Evolutionary conservation across 441 rosid genomes (phyloP).

Genomic region (Lepidium campestre): DNA sequence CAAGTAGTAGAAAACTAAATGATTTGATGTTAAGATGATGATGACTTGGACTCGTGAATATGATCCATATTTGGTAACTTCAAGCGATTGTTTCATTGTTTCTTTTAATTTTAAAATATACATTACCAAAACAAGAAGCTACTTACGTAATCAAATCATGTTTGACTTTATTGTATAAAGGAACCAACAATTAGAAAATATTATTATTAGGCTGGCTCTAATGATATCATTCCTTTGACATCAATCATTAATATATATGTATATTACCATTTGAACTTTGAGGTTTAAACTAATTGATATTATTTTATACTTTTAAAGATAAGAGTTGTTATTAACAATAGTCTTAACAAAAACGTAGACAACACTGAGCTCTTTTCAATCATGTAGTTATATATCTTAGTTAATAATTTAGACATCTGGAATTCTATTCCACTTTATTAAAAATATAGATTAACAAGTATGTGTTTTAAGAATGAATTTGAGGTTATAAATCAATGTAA

Average conservation of each 20-base stretch:
- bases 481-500: too few species aligned
- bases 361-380: too few species aligned
- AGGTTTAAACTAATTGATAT: not conserved
- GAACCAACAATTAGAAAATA: not conserved
- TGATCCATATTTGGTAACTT: conserved; percentile 11
- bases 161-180: conserved; percentile 1
- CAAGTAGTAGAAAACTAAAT: not conserved
- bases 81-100: not conserved
- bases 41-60: not conserved
- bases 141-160: conserved; percentile 15
- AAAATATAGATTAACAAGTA: too few species aligned
- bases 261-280: not conserved
- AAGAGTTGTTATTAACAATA: too few species aligned
- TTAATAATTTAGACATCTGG: too few species aligned
- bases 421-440: too few species aligned
- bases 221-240: not conserved
- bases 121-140: conserved; percentile 13
- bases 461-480: too few species aligned
- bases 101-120: not conserved
- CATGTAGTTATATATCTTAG: too few species aligned
- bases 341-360: too few species aligned
- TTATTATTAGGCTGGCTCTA: not conserved
- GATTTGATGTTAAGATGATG: not conserved
- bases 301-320: not conserved
- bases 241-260: not conserved